Conservation (phyloP, 768 basidiomycete species). For the Paxillus ammoniavirescens region DNA sequence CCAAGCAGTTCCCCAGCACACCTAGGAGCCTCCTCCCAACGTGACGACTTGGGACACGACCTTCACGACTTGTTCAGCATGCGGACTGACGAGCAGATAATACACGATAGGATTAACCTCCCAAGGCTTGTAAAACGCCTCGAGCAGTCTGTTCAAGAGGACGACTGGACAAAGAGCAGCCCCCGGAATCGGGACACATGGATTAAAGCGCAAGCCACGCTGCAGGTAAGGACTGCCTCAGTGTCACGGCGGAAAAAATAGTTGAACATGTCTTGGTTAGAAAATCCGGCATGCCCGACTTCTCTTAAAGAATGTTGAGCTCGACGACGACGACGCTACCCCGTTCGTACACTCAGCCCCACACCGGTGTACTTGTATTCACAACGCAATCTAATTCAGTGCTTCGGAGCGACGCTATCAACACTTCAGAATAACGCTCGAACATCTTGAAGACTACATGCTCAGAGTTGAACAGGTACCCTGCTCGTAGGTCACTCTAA, state of each 20-base stretch:
- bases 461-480: constrained; percentile 52
- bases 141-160: constrained; percentile 48
- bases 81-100: constrained; percentile 29
- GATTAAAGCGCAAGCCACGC: constrained; percentile 52
- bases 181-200: constrained; percentile 36
- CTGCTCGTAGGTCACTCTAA: not conserved
- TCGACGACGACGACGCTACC: constrained; percentile 42
- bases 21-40: too few species aligned
- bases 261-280: constrained; percentile 23
- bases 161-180: constrained; percentile 33
- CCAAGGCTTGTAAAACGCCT: constrained; percentile 57
- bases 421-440: constrained; percentile 49
- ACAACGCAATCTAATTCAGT: constrained; percentile 26
- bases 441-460: constrained; percentile 53
- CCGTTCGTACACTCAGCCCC: constrained; percentile 35
- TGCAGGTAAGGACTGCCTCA: constrained; percentile 47
- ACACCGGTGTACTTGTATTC: not conserved
- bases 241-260: not conserved
- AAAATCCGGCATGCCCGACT: constrained; percentile 53
- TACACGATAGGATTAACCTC: constrained; percentile 71
- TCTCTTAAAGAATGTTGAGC: constrained; percentile 58
- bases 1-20: not conserved
- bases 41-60: not conserved
- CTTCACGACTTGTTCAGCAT: constrained; percentile 14
- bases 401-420: constrained; percentile 42